Evolutionary conservation across 2,329 filamentous ascomycete genomes (phyloP).

Genomic region (Xylaria sp.): DNA sequence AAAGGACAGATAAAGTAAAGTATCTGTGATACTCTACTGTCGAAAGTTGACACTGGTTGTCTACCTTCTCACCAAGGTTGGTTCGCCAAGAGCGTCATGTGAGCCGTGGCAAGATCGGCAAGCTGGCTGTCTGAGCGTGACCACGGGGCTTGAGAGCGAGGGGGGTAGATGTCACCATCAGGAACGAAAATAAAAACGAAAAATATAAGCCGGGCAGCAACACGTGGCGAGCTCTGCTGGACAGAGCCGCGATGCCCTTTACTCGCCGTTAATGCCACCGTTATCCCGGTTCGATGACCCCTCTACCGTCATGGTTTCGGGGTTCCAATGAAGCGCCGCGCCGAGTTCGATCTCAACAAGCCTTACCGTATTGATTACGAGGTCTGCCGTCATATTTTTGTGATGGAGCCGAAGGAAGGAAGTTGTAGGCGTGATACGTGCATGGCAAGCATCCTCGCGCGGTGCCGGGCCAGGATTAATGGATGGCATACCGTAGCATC

Average conservation of each 20-base stretch:
- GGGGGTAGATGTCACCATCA: constrained; percentile 48
- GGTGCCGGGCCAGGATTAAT: constrained; percentile 40
- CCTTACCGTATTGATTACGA: constrained; percentile 5
- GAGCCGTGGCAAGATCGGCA: constrained; percentile 48
- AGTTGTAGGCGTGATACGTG: constrained; percentile 17
- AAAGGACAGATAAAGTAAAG: constrained; percentile 37
- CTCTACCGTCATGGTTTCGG: constrained; percentile 34
- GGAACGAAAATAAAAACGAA: neutral
- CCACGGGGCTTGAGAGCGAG: constrained; percentile 45
- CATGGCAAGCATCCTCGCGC: constrained; percentile 25
- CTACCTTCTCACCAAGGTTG: constrained; percentile 44
- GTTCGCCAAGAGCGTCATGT: constrained; percentile 38
- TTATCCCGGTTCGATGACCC: constrained; percentile 40
- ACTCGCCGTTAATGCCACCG: constrained; percentile 45
- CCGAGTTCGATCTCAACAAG: constrained; percentile 40
- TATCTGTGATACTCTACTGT: constrained; percentile 47
- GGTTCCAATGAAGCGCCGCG: constrained; percentile 47
- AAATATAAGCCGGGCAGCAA: constrained; percentile 46
- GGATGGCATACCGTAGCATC: constrained; percentile 44
- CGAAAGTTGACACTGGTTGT: constrained; percentile 49
- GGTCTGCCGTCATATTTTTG: constrained; percentile 9
- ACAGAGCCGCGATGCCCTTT: constrained; percentile 49
- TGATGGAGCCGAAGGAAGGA: constrained; percentile 33
- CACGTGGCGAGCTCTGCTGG: constrained; percentile 45
- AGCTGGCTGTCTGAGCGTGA: constrained; percentile 40